Evolutionary conservation across 176 grass and related monocot genomes (phyloP), one percentile per base, ranked within the genome.

Genomic region (bread wheat (Triticum aestivum)): DNA sequence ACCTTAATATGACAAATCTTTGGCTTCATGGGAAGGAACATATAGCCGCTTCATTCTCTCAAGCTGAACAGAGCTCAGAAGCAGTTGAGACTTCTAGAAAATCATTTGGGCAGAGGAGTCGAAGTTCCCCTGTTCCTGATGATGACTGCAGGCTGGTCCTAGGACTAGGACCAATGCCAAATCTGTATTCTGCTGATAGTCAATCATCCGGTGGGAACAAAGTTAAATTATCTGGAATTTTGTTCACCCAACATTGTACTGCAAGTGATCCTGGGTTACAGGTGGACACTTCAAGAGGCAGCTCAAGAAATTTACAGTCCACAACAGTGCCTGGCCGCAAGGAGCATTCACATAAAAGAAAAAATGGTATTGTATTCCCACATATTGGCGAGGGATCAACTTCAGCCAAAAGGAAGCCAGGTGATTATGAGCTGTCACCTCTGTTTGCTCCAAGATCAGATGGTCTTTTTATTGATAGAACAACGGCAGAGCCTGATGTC

Each of bases 301-400:
- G n/a, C 84, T 82, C 88, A 64, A 87, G 89, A 79, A 86, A 83
- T 69, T 34, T 91, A 4, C 74, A 37, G 14, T 41, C 37, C 38
- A 41, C 37, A 38, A 8, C 45, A 65, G 49, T 9, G 37, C 79
- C 3, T 62, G 59, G 84, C 75, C 73, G 78, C 15, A 65, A 86
- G 68, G 70, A 69, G 32, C 73, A 23, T 74, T 73, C 82, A 73
- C 74, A 67, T 79, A 34, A 85, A 76, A 82, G 81, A 20, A 85
- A 84, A 87, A 85, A 83, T 56, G 69, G 81, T 83, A 72, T 83
- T 2, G 17, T 69, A 30, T 76, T 94, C 68, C 92, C 97, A 47
- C 35, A 89, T 79, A 89, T 89, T 77, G 94, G 92, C 8, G 94
- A 96, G 71, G 92, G 97, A 17, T 94, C 94, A 85, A 98, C 97